A percentile compares a stretch with the other conserved stretches of the same genome.
These are phyloP conservation scores for Neoscytalidium dimidiatum DNA, from an alignment of 2,329 filamentous ascomycete genomes.

Conservation along the genomic window DNA sequence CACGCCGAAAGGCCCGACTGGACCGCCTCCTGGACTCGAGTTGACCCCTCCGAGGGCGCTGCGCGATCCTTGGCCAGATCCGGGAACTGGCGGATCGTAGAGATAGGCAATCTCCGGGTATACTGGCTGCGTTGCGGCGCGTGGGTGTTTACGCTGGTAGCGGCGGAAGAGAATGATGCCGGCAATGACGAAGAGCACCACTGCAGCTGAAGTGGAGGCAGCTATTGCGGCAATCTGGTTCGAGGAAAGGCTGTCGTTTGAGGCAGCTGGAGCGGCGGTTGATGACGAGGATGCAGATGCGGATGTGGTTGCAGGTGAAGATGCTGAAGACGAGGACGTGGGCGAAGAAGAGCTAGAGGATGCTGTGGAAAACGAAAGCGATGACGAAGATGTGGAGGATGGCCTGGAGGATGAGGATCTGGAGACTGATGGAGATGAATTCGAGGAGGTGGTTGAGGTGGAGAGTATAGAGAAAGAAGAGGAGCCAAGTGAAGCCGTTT, in stretches of 20 bases:
- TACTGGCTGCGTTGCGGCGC: constrained; percentile 25
- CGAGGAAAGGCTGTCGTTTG: constrained; percentile 27
- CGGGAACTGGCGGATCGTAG: constrained; percentile 31
- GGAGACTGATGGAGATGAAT: background rate
- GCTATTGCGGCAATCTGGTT: constrained; percentile 38
- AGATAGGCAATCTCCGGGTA: constrained; percentile 37
- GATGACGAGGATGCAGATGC: background rate
- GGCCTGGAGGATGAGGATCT: background rate
- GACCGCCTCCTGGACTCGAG: background rate
- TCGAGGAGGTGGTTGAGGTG: background rate
- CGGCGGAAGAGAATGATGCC: constrained; percentile 36
- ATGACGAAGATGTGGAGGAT: background rate
- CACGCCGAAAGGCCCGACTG: background rate
- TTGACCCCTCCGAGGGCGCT: background rate
- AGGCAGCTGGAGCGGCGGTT: constrained; percentile 14
- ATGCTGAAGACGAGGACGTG: constrained; percentile 3
- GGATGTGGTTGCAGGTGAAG: background rate
- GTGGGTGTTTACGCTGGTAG: constrained; percentile 24
- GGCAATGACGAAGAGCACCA: constrained; percentile 36
- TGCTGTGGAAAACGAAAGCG: background rate
- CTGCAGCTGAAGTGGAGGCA: constrained; percentile 34
- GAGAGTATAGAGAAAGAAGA: background rate
- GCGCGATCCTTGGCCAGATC: background rate
- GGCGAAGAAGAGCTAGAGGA: background rate
- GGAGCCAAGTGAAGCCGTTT: background rate